Evolutionary conservation across 306 rosid species (phyloP).

Genomic region (Mimosa pudica): DNA sequence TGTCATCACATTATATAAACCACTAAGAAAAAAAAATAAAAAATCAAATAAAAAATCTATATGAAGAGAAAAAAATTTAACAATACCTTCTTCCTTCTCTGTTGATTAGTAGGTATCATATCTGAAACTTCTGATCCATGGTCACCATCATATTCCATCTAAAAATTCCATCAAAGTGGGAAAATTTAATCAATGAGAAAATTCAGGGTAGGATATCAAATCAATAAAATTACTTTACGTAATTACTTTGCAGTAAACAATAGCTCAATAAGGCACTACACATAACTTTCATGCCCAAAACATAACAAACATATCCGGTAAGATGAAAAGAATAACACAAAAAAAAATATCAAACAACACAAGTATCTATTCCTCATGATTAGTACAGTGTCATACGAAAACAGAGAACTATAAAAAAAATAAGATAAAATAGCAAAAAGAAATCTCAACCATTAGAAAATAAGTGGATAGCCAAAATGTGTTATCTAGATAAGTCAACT

Average conservation of each 20-base stretch:
- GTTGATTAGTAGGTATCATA: constrained; percentile 37
- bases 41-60: background rate
- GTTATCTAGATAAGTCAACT: constrained; percentile 53
- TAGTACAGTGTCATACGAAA: constrained; percentile 19
- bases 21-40: background rate
- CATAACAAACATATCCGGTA: background rate
- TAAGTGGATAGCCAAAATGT: constrained; percentile 41
- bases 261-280: background rate
- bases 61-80: constrained; percentile 10
- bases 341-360: constrained; percentile 12
- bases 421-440: background rate
- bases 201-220: constrained; percentile 10
- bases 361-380: constrained; percentile 4
- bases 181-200: constrained; percentile 1
- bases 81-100: constrained; percentile 46
- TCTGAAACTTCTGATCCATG: constrained; percentile 35
- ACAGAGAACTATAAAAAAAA: background rate
- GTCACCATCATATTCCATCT: constrained; percentile 51
- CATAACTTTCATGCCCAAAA: background rate
- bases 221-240: background rate
- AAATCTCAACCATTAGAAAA: constrained; percentile 36
- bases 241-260: background rate
- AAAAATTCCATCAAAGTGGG: background rate
- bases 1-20: constrained; percentile 7
- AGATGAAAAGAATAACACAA: background rate